phyloP scores from a whole-genome alignment of 345 rosid species.

The Rhodamnia argentea region DNA sequence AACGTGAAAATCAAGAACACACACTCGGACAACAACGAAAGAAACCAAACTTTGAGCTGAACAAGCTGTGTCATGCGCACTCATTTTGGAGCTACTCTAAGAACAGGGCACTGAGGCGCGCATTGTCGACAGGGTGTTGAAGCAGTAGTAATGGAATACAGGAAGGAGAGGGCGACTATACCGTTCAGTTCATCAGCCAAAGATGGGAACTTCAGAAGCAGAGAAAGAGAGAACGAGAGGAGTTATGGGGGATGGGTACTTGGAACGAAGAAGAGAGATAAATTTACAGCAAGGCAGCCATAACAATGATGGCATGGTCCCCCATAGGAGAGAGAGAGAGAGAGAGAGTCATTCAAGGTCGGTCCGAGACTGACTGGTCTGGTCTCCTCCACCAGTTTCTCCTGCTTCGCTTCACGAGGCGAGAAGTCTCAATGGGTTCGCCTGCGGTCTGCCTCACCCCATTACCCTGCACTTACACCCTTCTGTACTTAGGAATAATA shows the following conservation, averaged over 20 bases:
- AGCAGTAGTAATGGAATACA: not conserved
- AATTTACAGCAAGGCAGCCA: conserved; percentile 1
- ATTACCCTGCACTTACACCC: not conserved
- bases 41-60: not conserved
- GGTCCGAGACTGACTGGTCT: not conserved
- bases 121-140: not conserved
- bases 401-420: not conserved
- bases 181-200: not conserved
- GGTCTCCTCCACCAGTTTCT: not conserved
- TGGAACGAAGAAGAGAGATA: not conserved
- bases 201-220: not conserved
- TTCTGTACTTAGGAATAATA: not conserved
- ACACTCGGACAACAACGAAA: not conserved
- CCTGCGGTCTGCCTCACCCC: not conserved
- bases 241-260: not conserved
- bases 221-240: not conserved
- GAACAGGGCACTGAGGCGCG: not conserved
- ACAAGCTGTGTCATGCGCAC: not conserved
- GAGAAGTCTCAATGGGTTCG: not conserved
- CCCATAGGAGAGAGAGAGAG: not conserved
- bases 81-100: not conserved
- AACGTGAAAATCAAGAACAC: not conserved
- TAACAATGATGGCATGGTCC: not conserved
- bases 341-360: not conserved
- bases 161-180: not conserved